Conservation (phyloP, 176 grass and related monocot genomes). For the Bothriochloa decipiens region DNA sequence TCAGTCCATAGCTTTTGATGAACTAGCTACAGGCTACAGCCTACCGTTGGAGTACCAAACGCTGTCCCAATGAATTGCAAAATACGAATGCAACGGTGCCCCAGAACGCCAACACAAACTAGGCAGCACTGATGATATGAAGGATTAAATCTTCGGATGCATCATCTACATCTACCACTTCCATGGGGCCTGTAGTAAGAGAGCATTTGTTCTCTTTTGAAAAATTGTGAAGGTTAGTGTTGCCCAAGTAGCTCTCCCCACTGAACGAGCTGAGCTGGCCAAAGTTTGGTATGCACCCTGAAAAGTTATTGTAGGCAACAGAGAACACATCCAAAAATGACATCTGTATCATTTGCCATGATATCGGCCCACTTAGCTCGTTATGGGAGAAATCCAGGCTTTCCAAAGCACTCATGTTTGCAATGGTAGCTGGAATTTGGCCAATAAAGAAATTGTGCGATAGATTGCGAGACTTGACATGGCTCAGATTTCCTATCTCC, state of each 20-base stretch:
- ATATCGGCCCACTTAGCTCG: constrained; percentile 20
- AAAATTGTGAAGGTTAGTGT: constrained; percentile 2
- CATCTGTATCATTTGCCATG: background rate
- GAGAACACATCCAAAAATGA: constrained; percentile 26
- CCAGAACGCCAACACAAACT: background rate
- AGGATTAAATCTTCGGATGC: constrained; percentile 3
- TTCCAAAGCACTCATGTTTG: constrained; percentile 19
- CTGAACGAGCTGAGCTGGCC: constrained; percentile 28
- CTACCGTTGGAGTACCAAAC: background rate
- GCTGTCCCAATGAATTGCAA: background rate
- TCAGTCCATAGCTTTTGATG: background rate
- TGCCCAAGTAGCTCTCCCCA: constrained; percentile 8
- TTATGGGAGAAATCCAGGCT: constrained; percentile 49
- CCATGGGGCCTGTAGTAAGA: background rate
- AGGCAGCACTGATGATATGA: background rate
- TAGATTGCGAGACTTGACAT: constrained; percentile 24
- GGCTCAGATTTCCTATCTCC: constrained; percentile 32
- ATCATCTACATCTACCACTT: background rate
- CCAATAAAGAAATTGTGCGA: constrained; percentile 29
- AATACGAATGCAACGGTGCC: background rate
- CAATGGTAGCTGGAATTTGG: constrained; percentile 16
- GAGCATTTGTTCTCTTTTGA: background rate
- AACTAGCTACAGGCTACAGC: background rate
- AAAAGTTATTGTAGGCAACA: constrained; percentile 48
- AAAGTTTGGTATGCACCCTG: constrained; percentile 20